Percentiles rank a stretch among this genome's conserved stretches.
phyloP scores from a whole-genome alignment of 2,329 filamentous ascomycete species.

The Claviceps sp. region DNA sequence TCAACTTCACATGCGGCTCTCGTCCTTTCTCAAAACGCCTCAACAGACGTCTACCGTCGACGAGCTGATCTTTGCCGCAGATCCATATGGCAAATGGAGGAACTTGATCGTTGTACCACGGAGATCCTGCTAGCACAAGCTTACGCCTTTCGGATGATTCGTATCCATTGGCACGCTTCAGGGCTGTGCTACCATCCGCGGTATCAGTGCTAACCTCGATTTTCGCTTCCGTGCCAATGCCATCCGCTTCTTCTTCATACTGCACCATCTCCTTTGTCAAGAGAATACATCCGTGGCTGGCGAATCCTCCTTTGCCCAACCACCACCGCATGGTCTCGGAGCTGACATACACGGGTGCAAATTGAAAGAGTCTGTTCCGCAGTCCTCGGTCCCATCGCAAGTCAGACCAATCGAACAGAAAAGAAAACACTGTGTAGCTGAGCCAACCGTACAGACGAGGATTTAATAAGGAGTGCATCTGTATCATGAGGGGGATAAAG shows the following conservation, averaged over 20 bases:
- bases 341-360: constrained; percentile 80
- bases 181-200: neutral
- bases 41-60: constrained; percentile 66
- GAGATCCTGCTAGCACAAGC: constrained; percentile 30
- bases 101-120: constrained; percentile 71
- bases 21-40: constrained; percentile 59
- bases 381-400: constrained; percentile 70
- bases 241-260: constrained; percentile 49
- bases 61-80: constrained; percentile 67
- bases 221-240: constrained; percentile 14
- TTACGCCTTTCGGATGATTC: constrained; percentile 12
- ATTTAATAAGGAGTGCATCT: constrained; percentile 56
- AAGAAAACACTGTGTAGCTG: constrained; percentile 80
- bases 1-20: constrained; percentile 69
- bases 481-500: constrained; percentile 91
- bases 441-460: constrained; percentile 61
- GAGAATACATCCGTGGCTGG: constrained; percentile 69
- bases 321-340: constrained; percentile 92
- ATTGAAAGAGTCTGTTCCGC: constrained; percentile 76
- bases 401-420: constrained; percentile 82
- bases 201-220: neutral
- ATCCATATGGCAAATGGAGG: constrained; percentile 87
- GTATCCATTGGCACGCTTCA: neutral
- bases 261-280: constrained; percentile 57
- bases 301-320: constrained; percentile 77